Evolutionary conservation across 495 filamentous ascomycete genomes (phyloP).

Genomic region (Penicillium tannophilum): DNA sequence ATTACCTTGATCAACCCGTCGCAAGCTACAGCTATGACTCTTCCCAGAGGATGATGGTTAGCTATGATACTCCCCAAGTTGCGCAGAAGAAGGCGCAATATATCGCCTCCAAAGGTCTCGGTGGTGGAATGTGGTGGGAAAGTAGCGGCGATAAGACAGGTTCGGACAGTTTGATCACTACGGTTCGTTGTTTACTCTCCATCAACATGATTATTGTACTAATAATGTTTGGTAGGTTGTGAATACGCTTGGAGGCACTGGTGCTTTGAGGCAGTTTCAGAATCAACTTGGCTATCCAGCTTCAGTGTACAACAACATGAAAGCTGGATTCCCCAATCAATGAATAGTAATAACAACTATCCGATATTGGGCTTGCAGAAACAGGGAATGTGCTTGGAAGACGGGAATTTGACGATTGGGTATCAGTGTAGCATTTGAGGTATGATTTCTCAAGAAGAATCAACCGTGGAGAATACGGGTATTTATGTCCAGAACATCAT

Average conservation of each 20-base stretch:
- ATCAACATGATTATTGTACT: background rate
- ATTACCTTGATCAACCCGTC: constrained; percentile 15
- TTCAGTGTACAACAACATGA: constrained; percentile 38
- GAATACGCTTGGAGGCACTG: constrained; percentile 28
- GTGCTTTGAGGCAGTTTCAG: constrained; percentile 27
- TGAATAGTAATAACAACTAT: background rate
- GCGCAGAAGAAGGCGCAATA: constrained; percentile 66
- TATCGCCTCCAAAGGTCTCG: constrained; percentile 62
- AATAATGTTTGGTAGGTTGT: constrained; percentile 29
- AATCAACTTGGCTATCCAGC: constrained; percentile 38
- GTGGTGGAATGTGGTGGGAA: constrained; percentile 93
- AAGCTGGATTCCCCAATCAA: constrained; percentile 22
- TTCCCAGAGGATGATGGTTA: constrained; percentile 60
- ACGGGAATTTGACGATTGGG: background rate
- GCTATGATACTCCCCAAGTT: constrained; percentile 69
- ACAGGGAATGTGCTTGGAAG: background rate
- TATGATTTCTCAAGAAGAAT: background rate
- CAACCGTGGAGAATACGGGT: background rate
- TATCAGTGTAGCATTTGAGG: background rate
- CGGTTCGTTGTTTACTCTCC: constrained; percentile 36
- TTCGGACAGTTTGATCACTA: constrained; percentile 60
- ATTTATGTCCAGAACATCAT: constrained; percentile 1
- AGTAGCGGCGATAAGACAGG: constrained; percentile 68
- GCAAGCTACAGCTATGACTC: constrained; percentile 75
- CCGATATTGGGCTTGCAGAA: background rate